These are phyloP conservation scores for Paramecium caudatum DNA, from an alignment of 73 alveolate species.

Conservation along the genomic window DNA sequence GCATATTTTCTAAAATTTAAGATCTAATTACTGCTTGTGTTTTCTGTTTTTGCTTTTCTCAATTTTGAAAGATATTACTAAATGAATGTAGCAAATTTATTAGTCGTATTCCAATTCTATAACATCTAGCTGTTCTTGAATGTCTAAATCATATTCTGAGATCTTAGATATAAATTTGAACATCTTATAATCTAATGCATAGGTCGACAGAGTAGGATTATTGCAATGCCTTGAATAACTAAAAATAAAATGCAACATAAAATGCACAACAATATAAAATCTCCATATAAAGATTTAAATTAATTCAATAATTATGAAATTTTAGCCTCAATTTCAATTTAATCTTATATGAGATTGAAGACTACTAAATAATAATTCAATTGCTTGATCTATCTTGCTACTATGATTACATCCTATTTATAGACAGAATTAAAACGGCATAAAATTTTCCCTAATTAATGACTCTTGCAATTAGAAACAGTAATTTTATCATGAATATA, in stretches of 20 bases:
- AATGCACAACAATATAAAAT: neutral
- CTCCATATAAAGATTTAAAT: neutral
- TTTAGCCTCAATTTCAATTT: too few relatives aligned
- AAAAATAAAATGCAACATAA: neutral
- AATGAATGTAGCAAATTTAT: neutral
- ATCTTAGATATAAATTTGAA: neutral
- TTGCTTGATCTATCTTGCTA: neutral
- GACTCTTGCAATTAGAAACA: neutral
- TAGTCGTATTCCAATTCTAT: neutral
- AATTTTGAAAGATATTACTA: neutral
- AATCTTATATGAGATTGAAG: neutral
- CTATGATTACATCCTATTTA: neutral
- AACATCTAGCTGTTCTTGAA: neutral
- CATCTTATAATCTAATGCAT: neutral
- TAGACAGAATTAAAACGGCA: slow-evolving; percentile 5
- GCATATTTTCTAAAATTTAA: neutral
- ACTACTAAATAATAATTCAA: neutral
- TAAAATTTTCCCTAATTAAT: neutral
- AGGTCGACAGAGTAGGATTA: neutral
- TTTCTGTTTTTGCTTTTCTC: neutral
- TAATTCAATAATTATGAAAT: neutral
- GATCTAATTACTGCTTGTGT: neutral
- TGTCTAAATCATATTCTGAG: neutral
- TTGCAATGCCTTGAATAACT: neutral
- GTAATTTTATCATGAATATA: neutral